phyloP scores from a whole-genome alignment of 2,329 filamentous ascomycete genomes.

The Dothidotthia symphoricarpi region DNA sequence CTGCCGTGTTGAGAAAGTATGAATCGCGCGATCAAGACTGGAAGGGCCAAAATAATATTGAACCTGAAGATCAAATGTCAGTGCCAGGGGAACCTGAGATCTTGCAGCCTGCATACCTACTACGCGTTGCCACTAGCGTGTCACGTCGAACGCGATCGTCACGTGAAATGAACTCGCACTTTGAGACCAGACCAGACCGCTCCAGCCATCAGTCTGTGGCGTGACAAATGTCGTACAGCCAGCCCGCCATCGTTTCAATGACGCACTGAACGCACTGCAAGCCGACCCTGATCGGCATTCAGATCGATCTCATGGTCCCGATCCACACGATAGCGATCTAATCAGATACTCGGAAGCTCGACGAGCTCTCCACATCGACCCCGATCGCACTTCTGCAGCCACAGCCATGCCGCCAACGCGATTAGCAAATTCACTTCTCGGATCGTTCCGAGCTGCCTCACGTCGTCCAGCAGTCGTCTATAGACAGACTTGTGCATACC shows the following conservation, averaged over 20 bases:
- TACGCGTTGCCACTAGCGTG: slow-evolving; percentile 16
- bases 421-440: slow-evolving; percentile 22
- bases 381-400: slow-evolving; percentile 9
- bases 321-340: no score
- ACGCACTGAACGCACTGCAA: no score
- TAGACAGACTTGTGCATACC: slow-evolving; percentile 29
- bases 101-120: not conserved
- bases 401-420: slow-evolving; percentile 33
- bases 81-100: not conserved
- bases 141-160: slow-evolving; percentile 14
- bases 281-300: no score
- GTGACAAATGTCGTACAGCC: no score
- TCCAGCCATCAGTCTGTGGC: no score
- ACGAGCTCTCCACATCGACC: slow-evolving; percentile 17
- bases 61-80: not conserved
- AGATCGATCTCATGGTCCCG: no score
- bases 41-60: no score
- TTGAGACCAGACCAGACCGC: not conserved
- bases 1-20: no score
- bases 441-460: slow-evolving; percentile 26
- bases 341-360: slow-evolving; percentile 9
- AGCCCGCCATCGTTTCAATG: no score
- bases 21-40: no score
- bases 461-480: slow-evolving; percentile 12
- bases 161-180: slow-evolving; percentile 7